Percentiles rank a stretch among this genome's conserved stretches.
phyloP scores from a whole-genome alignment of 257 asterid species.

The Capsicum pubescens region DNA sequence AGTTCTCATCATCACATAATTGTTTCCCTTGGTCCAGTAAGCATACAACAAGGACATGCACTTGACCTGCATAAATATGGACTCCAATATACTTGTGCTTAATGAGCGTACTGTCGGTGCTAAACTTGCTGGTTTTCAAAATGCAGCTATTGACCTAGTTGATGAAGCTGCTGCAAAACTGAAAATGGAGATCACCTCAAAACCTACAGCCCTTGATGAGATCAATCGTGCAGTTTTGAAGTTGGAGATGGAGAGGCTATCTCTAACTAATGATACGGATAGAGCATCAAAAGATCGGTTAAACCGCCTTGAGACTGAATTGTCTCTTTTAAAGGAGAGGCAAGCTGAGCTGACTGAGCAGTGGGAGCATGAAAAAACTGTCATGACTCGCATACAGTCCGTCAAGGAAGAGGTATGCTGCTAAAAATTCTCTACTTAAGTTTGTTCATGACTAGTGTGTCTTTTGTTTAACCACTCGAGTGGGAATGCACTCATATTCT shows the following conservation, averaged over 20 bases:
- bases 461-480: constrained; percentile 1
- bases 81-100: neutral
- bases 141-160: constrained; percentile 91
- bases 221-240: constrained; percentile 84
- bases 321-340: constrained; percentile 74
- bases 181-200: constrained; percentile 97
- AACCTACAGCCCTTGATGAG: constrained; percentile 95
- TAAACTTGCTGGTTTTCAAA: constrained; percentile 30
- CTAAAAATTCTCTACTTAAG: neutral
- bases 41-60: neutral
- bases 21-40: neutral
- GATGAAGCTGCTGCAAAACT: constrained; percentile 98
- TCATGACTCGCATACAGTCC: constrained; percentile 86
- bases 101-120: neutral
- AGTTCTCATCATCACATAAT: neutral
- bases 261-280: constrained; percentile 87
- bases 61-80: neutral
- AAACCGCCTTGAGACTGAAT: constrained; percentile 80
- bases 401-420: constrained; percentile 82
- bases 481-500: constrained; percentile 10
- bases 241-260: constrained; percentile 94
- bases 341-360: constrained; percentile 86
- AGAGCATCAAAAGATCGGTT: constrained; percentile 87
- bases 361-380: constrained; percentile 91
- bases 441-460: neutral